Conservation (phyloP, 345 rosid genomes). For the Eucalyptus regnans region DNA sequence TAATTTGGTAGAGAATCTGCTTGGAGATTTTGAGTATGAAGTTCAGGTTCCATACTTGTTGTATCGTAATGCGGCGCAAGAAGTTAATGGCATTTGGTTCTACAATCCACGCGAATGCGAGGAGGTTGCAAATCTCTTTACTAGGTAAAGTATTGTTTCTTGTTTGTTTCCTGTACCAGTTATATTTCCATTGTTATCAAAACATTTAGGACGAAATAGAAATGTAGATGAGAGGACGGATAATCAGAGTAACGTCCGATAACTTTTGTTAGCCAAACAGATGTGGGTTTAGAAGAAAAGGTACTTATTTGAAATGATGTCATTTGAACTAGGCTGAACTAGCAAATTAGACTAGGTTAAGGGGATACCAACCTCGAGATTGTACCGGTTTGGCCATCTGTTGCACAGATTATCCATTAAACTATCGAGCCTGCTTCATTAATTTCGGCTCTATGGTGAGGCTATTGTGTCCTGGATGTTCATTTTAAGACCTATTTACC, state of each 20-base stretch:
- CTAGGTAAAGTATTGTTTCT: conserved; percentile 6
- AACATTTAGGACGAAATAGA: background rate
- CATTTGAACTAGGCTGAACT: background rate
- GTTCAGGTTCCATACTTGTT: too few species aligned
- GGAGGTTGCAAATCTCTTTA: conserved; percentile 45
- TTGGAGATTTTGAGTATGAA: too few species aligned
- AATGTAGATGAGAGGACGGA: background rate
- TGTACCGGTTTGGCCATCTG: too few species aligned
- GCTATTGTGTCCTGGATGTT: background rate
- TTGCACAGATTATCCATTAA: too few species aligned
- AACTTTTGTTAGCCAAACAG: background rate
- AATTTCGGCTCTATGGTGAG: too few species aligned
- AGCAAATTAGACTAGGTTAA: background rate
- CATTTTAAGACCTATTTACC: background rate
- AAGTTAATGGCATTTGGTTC: too few species aligned
- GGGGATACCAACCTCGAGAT: too few species aligned
- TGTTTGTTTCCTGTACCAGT: background rate
- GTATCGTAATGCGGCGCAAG: too few species aligned
- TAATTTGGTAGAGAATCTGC: conserved; percentile 14
- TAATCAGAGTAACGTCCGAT: background rate
- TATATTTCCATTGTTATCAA: background rate
- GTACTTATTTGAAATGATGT: background rate
- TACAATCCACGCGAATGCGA: conserved; percentile 26
- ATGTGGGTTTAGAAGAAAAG: background rate
- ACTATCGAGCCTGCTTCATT: too few species aligned